Conservation (phyloP, 2,329 filamentous ascomycete species). For the Penicillium italicum region DNA sequence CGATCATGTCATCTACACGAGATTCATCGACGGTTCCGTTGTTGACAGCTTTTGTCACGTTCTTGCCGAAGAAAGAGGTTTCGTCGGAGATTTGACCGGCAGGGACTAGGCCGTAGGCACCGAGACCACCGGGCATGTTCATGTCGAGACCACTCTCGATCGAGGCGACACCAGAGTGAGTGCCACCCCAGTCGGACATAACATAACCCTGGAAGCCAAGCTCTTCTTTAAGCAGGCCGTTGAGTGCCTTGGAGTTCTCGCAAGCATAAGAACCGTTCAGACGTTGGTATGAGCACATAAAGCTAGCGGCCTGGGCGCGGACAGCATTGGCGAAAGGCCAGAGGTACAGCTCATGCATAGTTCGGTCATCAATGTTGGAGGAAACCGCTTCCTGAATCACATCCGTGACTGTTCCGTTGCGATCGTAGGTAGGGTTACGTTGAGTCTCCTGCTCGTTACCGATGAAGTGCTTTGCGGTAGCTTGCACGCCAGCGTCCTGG, state of each 20-base stretch:
- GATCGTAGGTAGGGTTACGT: conserved; percentile 30
- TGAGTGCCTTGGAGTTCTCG: conserved; percentile 34
- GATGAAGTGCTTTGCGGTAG: conserved; percentile 19
- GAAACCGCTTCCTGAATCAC: conserved; percentile 8
- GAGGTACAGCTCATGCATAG: conserved; percentile 13
- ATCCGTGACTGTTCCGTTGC: conserved; percentile 35
- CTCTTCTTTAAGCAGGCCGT: conserved; percentile 48
- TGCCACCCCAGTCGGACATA: conserved; percentile 45
- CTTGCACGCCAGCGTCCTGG: conserved; percentile 44
- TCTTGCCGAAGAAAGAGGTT: conserved; percentile 29
- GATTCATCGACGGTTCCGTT: conserved; percentile 42
- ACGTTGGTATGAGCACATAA: conserved; percentile 29
- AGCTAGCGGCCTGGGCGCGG: conserved; percentile 26
- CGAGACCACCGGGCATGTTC: conserved; percentile 24
- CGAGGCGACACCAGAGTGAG: conserved; percentile 44
- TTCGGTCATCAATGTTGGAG: conserved; percentile 10
- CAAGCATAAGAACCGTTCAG: conserved; percentile 47
- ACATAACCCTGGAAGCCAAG: conserved; percentile 50
- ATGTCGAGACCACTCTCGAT: conserved; percentile 47
- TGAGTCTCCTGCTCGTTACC: conserved; percentile 32
- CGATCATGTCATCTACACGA: conserved; percentile 48
- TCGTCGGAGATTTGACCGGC: no score
- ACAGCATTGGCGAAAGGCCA: conserved; percentile 10
- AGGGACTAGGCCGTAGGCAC: conserved; percentile 36
- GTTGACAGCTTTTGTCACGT: conserved; percentile 20